Conservation (phyloP, 345 rosid species). For the Eucalyptus globulus region DNA sequence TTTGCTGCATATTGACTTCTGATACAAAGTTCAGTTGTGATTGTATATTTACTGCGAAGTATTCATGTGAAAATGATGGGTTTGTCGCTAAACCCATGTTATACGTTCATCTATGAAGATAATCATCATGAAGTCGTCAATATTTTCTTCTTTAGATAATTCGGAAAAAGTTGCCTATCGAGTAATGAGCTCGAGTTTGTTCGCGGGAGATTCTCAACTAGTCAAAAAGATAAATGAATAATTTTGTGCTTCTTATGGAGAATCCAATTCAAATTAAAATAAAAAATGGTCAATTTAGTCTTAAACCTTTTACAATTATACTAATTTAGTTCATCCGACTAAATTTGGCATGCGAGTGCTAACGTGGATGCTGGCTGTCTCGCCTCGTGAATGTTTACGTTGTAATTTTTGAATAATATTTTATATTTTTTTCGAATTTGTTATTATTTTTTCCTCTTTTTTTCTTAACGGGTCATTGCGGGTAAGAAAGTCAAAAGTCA, state of each 20-base stretch:
- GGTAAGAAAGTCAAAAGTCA: too few species aligned
- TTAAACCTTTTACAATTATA: fast-evolving
- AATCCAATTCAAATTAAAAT: too few species aligned
- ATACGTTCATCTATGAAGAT: neutral
- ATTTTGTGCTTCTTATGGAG: neutral
- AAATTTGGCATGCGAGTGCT: too few species aligned
- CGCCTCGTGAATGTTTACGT: too few species aligned
- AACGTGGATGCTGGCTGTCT: fast-evolving
- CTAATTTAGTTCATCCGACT: too few species aligned
- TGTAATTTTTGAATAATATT: too few species aligned
- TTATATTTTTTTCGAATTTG: too few species aligned
- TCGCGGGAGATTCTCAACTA: neutral
- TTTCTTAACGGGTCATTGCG: fast-evolving
- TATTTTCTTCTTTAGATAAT: neutral
- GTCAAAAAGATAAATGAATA: neutral
- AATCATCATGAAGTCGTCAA: neutral
- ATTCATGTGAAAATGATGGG: neutral
- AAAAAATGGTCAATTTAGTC: too few species aligned
- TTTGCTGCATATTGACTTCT: neutral
- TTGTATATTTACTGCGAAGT: neutral
- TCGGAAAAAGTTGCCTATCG: neutral
- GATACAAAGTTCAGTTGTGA: neutral
- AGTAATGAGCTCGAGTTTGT: neutral
- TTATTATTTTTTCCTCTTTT: too few species aligned
- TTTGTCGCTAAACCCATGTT: neutral